phyloP scores from a whole-genome alignment of 2,329 filamentous ascomycete genomes.

The Grosmannia serpens region DNA sequence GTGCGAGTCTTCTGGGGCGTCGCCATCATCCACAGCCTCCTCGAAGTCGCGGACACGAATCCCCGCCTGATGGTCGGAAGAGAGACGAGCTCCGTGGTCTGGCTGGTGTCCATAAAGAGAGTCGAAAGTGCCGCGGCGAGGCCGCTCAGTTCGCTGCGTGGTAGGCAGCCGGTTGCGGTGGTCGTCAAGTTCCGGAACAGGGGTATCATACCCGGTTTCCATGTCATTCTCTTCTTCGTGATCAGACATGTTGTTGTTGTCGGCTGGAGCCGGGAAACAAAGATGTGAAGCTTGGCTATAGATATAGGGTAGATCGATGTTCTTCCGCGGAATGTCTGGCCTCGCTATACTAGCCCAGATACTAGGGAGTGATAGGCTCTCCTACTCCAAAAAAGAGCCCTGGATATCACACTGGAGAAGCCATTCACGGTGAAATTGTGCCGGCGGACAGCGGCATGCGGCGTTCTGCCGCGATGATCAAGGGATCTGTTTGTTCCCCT shows the following conservation, averaged over 20 bases:
- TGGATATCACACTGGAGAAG: conserved; percentile 10
- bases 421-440: conserved; percentile 13
- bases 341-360: neutral
- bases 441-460: conserved; percentile 14
- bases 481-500: conserved; percentile 4
- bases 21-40: conserved; percentile 72
- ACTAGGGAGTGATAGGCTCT: neutral
- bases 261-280: neutral
- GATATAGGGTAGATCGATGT: neutral
- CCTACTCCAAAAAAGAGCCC: conserved; percentile 11
- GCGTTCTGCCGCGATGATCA: conserved; percentile 10
- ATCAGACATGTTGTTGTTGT: conserved; percentile 53
- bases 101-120: conserved; percentile 44
- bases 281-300: neutral
- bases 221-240: conserved; percentile 49
- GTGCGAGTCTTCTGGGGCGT: conserved; percentile 37
- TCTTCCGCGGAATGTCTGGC: neutral
- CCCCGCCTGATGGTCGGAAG: conserved; percentile 18
- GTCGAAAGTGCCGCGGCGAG: conserved; percentile 62
- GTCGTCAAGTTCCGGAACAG: conserved; percentile 75
- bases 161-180: conserved; percentile 60
- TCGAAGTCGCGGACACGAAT: conserved; percentile 68
- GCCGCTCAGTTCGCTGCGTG: conserved; percentile 46
- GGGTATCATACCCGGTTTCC: conserved; percentile 58
- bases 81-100: conserved; percentile 6